Evolutionary conservation across 495 filamentous ascomycete genomes (phyloP), one percentile per base, ranked within the genome.

Genomic region (Penicillium dipodomyicola): DNA sequence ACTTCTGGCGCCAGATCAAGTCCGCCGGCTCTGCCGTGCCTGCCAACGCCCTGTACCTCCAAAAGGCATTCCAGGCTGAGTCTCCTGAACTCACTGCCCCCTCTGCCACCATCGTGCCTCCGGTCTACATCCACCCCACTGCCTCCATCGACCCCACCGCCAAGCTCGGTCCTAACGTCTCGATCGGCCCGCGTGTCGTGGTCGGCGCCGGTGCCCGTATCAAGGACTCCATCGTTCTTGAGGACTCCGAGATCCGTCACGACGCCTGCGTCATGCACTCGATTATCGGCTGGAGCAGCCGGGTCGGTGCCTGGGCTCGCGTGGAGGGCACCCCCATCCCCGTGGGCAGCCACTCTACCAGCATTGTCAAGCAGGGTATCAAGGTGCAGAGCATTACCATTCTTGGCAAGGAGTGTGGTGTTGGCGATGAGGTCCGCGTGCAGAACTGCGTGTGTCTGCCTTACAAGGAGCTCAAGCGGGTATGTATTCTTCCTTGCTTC

Each of bases 1-100:
- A 96, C 68, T 99, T 99, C 77, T 99, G 94, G 94, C 92, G 94
- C 54, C 94, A 99, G 80, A 97, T 99, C 82, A 99, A 99, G 83
- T 96, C 95, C 5, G 94, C 94, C 47, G 95, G 95, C 40, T 97
- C 94, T 20, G 94, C 94, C 48, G 91, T 99, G 54, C 95, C 94
- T 10, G 94, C 94, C 56, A 97, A 99, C 68, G 95, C 94, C 1
- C 85, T 99, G 3, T 99, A 99, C 76, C 84, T 99, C 40, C 90
- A 92, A 69, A 93, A 97, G 78, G 95, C 94, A 6, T 87, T 87
- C 77, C 95, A 97, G 74, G 82, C 79, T 23, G 85, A 84, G 57
- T 92, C 91, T 2, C 77, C 85, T 23, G 92, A 96, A 74, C 87
- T 99, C 44, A 86, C 88, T 12, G 72, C 84, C 52, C 89, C 94